phyloP scores from a whole-genome alignment of 169 alveolate species.

The Toxoplasma gondii region DNA sequence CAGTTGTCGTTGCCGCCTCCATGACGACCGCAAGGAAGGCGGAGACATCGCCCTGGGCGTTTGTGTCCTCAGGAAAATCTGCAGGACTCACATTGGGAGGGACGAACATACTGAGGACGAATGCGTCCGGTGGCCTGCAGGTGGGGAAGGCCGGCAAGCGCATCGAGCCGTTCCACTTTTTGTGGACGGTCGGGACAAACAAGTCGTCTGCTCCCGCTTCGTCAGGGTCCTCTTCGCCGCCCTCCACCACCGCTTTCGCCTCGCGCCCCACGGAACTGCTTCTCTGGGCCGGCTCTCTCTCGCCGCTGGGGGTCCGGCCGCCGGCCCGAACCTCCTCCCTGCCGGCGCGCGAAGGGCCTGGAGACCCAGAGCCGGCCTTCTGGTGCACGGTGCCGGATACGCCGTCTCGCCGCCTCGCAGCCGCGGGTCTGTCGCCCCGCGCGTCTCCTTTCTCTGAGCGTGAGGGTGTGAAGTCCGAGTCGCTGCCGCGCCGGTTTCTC shows the following conservation, averaged over 20 bases:
- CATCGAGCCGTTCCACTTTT: conserved; percentile 12
- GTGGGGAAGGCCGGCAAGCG: neutral
- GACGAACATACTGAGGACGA: neutral
- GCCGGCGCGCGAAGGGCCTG: neutral
- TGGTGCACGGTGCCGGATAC: neutral
- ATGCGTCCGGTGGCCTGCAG: conserved; percentile 12
- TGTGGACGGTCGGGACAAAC: conserved; percentile 12
- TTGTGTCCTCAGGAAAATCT: neutral
- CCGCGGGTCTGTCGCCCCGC: neutral
- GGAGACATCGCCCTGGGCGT: neutral
- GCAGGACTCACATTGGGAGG: conserved; percentile 1
- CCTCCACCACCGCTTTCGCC: neutral
- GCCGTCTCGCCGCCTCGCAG: neutral
- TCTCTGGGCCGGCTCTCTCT: neutral
- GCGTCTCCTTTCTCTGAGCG: too few relatives aligned
- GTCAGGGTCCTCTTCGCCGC: neutral
- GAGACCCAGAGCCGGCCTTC: neutral
- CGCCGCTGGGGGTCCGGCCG: neutral
- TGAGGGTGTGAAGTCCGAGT: neutral
- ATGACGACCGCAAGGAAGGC: neutral
- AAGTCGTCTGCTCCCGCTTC: conserved; percentile 11
- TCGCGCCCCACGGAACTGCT: conserved; percentile 2
- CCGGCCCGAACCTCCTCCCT: neutral
- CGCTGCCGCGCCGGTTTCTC: neutral
- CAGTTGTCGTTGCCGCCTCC: conserved; percentile 5